A percentile compares a stretch with the other conserved stretches of the same genome.
phyloP scores from a whole-genome alignment of 495 filamentous ascomycete species.

The Chaetomium cochliodes region DNA sequence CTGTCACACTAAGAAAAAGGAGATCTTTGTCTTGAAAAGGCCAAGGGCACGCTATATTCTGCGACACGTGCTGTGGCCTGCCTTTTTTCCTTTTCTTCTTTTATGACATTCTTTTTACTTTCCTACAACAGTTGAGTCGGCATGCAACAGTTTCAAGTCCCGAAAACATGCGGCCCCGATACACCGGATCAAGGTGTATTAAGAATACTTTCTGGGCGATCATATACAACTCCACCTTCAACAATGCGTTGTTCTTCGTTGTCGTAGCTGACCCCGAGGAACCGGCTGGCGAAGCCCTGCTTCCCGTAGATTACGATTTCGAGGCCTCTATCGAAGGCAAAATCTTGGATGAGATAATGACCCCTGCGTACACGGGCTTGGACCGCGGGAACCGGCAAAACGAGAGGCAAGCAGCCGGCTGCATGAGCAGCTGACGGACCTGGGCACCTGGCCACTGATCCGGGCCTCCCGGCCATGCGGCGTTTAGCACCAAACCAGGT shows the following conservation, averaged over 20 bases:
- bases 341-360: background rate
- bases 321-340: conserved; percentile 9
- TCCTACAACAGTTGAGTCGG: background rate
- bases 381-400: background rate
- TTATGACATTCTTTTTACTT: background rate
- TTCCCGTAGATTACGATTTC: conserved; percentile 2
- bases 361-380: background rate
- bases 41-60: no score
- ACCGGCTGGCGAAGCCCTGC: background rate
- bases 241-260: background rate
- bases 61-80: no score
- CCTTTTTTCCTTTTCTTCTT: no score
- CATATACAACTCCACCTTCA: background rate
- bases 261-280: conserved; percentile 7
- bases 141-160: conserved; percentile 2
- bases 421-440: background rate
- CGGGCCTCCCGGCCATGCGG: conserved; percentile 7
- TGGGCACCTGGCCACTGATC: conserved; percentile 8
- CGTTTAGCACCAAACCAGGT: background rate
- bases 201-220: background rate
- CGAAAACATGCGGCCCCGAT: background rate
- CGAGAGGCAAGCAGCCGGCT: background rate
- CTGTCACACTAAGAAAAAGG: no score
- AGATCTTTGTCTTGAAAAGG: no score
- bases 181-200: background rate